A percentile compares a stretch with the other conserved stretches of the same genome.
Evolutionary conservation across 2,329 filamentous ascomycete genomes (phyloP).

Genomic region (Calonectria fujianensis): DNA sequence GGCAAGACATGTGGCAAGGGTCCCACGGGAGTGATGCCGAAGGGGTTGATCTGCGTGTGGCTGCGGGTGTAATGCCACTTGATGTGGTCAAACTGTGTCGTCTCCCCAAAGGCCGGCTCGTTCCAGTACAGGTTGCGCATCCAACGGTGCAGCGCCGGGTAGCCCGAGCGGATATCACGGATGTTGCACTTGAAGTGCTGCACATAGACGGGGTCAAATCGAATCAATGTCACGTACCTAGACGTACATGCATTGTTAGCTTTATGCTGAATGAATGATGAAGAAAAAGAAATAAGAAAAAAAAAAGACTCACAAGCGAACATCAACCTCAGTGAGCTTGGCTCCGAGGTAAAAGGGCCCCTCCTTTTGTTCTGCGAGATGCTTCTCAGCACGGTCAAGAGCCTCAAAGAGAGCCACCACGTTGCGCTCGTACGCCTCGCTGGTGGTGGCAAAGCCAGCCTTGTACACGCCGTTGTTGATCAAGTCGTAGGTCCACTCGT

Average conservation of each 20-base stretch:
- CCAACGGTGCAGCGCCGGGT: slow-evolving; percentile 88
- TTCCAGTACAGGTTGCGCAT: slow-evolving; percentile 91
- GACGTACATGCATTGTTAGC: slow-evolving; percentile 35
- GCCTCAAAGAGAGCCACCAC: slow-evolving; percentile 83
- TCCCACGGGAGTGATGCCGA: slow-evolving; percentile 87
- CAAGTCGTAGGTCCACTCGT: slow-evolving; percentile 86
- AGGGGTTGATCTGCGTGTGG: slow-evolving; percentile 80
- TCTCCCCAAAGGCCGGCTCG: slow-evolving; percentile 83
- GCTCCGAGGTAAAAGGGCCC: slow-evolving; percentile 86
- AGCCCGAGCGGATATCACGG: slow-evolving; percentile 88
- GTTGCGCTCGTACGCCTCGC: slow-evolving; percentile 87
- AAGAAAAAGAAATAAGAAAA: background rate
- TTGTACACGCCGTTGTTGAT: slow-evolving; percentile 85
- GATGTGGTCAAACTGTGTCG: slow-evolving; percentile 96
- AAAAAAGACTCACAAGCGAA: slow-evolving; percentile 75
- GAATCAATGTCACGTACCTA: slow-evolving; percentile 80
- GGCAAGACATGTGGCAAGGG: slow-evolving; percentile 88
- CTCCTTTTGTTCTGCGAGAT: slow-evolving; percentile 70
- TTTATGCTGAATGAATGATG: background rate
- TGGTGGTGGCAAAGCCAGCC: slow-evolving; percentile 89
- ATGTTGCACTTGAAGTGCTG: slow-evolving; percentile 94
- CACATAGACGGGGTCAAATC: slow-evolving; percentile 88
- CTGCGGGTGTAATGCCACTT: slow-evolving; percentile 83
- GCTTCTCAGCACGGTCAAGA: slow-evolving; percentile 84
- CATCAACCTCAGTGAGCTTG: slow-evolving; percentile 86